Conservation (phyloP, 1,284 basidiomycete species). For the Puccinia brachypodii region DNA sequence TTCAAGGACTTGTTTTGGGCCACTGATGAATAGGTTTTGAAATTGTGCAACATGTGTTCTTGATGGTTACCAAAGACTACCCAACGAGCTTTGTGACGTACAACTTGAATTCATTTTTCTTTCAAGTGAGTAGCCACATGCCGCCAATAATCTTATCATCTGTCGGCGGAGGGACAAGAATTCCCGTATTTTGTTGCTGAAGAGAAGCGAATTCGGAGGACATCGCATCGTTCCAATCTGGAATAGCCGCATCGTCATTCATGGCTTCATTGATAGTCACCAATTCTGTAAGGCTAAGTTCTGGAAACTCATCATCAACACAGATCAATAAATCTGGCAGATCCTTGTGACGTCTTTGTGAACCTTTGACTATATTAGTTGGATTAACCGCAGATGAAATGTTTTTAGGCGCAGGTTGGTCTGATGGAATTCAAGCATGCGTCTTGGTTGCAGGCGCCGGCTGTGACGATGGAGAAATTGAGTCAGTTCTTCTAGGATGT, state of each 20-base stretch:
- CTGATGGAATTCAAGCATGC: neutral
- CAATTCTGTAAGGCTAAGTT: neutral
- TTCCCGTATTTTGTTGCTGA: neutral
- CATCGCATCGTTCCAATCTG: neutral
- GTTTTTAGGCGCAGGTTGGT: neutral
- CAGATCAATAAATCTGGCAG: no score
- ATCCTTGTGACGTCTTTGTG: no score
- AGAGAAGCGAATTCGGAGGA: neutral
- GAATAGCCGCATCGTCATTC: neutral
- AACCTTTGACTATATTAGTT: neutral
- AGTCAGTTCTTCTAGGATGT: no score
- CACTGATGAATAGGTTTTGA: constrained; percentile 2
- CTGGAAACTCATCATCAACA: no score
- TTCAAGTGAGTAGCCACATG: constrained; percentile 4
- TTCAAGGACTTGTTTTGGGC: constrained; percentile 3
- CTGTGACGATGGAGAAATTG: no score
- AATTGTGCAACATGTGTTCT: neutral
- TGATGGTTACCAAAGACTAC: constrained; percentile 31
- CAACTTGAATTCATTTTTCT: constrained; percentile 2
- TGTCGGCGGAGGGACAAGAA: neutral
- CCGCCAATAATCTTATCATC: constrained; percentile 24
- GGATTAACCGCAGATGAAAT: neutral
- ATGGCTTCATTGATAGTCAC: neutral
- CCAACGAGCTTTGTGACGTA: constrained; percentile 17
- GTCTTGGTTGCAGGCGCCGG: no score